phyloP scores from a whole-genome alignment of 2,329 filamentous ascomycete species.

The Chaetothyriales sp. region DNA sequence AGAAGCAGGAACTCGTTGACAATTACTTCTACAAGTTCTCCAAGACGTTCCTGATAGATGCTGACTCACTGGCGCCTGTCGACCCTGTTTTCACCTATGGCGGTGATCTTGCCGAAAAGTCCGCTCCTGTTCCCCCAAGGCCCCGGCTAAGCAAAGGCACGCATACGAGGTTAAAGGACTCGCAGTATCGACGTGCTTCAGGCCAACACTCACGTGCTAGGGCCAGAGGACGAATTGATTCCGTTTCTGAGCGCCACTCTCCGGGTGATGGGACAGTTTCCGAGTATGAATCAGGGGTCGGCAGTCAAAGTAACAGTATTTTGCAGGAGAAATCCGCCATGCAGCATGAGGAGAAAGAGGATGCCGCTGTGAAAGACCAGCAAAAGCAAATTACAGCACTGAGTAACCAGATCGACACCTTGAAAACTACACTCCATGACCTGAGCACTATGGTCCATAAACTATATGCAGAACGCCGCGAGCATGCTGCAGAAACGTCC shows the following conservation, averaged over 20 bases:
- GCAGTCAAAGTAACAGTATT: not conserved
- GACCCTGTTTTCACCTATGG: constrained; percentile 10
- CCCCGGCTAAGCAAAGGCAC: constrained; percentile 3
- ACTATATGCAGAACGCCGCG: constrained; percentile 2
- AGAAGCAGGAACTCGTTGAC: constrained; percentile 8
- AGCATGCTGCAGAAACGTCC: not conserved
- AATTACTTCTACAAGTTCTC: constrained; percentile 16
- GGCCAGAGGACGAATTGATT: no score
- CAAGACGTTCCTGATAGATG: constrained; percentile 12
- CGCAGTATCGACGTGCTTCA: not conserved
- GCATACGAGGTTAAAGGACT: not conserved
- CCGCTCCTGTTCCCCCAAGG: not conserved
- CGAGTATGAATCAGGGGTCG: not conserved
- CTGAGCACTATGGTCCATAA: constrained; percentile 8
- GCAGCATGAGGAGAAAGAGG: not conserved
- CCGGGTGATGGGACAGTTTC: not conserved
- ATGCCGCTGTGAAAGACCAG: constrained; percentile 6
- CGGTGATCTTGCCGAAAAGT: not conserved
- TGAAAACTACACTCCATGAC: constrained; percentile 8
- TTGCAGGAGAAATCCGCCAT: not conserved
- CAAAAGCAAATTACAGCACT: constrained; percentile 9
- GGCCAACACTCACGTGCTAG: not conserved
- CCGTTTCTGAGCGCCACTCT: not conserved
- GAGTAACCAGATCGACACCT: constrained; percentile 7
- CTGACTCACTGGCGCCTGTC: constrained; percentile 5